Evolutionary conservation across 2,329 filamentous ascomycete species (phyloP), one percentile per base, ranked within the genome.

Genomic region (Epichloe typhina): DNA sequence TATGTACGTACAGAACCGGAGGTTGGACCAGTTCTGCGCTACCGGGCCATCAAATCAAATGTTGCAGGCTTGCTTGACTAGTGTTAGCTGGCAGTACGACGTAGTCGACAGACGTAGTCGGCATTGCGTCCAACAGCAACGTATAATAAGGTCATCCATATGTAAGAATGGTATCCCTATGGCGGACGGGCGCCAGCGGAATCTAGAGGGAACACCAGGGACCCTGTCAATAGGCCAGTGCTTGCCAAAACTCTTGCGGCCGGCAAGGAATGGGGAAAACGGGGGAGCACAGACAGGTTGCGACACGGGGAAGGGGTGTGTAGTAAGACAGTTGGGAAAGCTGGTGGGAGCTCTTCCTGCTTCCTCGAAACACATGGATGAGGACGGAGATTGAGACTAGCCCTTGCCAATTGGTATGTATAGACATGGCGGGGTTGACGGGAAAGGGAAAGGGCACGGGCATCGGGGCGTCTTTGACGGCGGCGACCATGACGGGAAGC

Each of bases 31-130:
- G 17, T 26, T 38, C 46, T 40, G 46, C 37, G 26, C 46, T 33
- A 40, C 46, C n/a, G 23, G 37, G 13, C 33, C 19, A 43, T 43
- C 47, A 26, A 49, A 43, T 49, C 47, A 49, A 5, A 49, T 23
- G 33, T 36, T 43, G 47, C 39, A 49, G 47, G 47, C 47, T 23
- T 26, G 31, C 47, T 43, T 37, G 39, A 31, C 26, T 11, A 49
- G 40, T 19, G 19, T 19, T 45, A 39, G 48, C 23, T 45, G 48
- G 48, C 36, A 50, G 42, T 50, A 45, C 48, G 35, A 45, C 48
- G 26, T 21, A 33, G 41, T 50, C 41, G 23, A 17, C 17, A 17
- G 35, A 45, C 48, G 26, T 21, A 33, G 41, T 50, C 41, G 23
- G 41, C 48, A 45, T 45, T 40, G 21, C 35, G 23, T 45, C 41